These are phyloP conservation scores for Pseudogymnoascus sp. DNA, from an alignment of 2,329 filamentous ascomycete species.

Conservation along the genomic window DNA sequence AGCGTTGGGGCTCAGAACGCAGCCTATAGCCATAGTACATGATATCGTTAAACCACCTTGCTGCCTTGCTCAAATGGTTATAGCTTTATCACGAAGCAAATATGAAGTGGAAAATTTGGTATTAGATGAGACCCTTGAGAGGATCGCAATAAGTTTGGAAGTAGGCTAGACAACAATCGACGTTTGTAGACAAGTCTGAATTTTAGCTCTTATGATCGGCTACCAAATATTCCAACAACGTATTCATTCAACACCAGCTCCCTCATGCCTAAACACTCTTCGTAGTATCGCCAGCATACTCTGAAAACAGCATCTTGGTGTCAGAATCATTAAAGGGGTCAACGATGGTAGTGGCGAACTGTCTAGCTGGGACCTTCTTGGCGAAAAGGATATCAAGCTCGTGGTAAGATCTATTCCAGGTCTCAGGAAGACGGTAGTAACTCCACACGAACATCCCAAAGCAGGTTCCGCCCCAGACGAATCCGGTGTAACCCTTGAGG, in stretches of 20 bases:
- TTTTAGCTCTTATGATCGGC: not conserved
- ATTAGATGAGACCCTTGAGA: not conserved
- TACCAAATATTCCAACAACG: not conserved
- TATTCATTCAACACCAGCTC: not conserved
- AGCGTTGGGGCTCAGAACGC: not conserved
- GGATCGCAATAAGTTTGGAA: not conserved
- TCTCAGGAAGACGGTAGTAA: constrained; percentile 27
- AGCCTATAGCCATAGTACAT: not conserved
- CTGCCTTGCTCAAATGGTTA: not conserved
- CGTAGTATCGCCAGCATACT: not conserved
- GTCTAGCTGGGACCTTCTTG: constrained; percentile 13
- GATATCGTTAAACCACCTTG: not conserved
- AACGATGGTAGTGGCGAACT: constrained; percentile 10
- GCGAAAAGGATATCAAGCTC: constrained; percentile 19
- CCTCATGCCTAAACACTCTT: not conserved
- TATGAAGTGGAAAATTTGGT: not conserved
- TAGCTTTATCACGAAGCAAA: not conserved
- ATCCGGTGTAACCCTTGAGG: constrained; percentile 36
- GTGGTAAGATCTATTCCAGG: constrained; percentile 16
- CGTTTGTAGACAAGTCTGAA: not conserved
- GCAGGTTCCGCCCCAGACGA: not conserved
- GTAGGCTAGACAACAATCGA: not conserved
- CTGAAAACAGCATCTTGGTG: not conserved
- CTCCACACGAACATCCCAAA: constrained; percentile 9
- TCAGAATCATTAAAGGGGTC: not conserved